Base-by-base conservation (phyloP, 768 basidiomycete genomes). In the Lentinula detonsa region DNA sequence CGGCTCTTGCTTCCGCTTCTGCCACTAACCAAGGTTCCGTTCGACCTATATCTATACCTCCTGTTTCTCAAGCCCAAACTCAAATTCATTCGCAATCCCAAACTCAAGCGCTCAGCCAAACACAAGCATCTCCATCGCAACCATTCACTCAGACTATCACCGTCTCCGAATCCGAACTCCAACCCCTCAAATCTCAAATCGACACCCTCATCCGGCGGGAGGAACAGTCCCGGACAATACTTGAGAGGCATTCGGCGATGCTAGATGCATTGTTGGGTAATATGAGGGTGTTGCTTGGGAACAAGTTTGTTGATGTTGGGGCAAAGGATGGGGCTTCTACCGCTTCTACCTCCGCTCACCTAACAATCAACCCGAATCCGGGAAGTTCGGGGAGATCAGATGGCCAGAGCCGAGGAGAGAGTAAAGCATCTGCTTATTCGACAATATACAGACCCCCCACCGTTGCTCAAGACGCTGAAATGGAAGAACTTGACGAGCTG, bases 401-500 rank as follows among this genome's bases (percentile, higher is more conserved):
- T 28, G 28, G 28, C 28, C 28, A 28, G 4, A 28, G 28, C 28
- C 28, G 28, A 28, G 28, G 28, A 0, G 28, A 28, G 28, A 3
- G 28, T 28, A 28, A 28, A 28, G 28, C 28, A 28, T 16, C 42
- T 45, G 16, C 9, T 23, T 21, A 10, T 0, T n/a, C 16, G n/a
- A 10, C 21, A 23, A 10, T 28, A 0, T 28, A 28, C 28, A 28
- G 28, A 28, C 28, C 28, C 28, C 28, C 28, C 28, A 28, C 21
- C 46, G 23, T 28, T 13, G 34, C 37, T 18, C 33, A 28, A 34
- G 57, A 50, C 18, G 6, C 31, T 16, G 57, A 59, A n/a, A n/a
- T 49, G 15, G 57, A 59, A 15, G 57, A 59, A 42, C 57, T 59
- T 10, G 57, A 50, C n/a, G 57, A 59, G 5, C 57, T 59, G 4